phyloP scores from a whole-genome alignment of 805 yeast species.

The Yarrowia sp. region DNA sequence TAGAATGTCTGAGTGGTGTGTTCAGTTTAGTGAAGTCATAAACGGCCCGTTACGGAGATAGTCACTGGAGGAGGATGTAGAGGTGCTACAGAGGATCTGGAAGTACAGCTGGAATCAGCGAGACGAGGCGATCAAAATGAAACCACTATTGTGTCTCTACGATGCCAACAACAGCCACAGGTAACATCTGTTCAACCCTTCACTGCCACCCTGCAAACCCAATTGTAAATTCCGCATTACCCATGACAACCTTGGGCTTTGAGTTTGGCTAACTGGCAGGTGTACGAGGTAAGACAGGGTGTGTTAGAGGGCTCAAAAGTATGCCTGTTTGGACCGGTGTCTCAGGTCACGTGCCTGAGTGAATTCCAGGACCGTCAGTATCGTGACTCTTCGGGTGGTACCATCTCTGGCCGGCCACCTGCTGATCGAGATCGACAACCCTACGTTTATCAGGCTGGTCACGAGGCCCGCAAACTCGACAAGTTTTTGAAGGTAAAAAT shows the following conservation, averaged over 20 bases:
- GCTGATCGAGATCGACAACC: constrained; percentile 19
- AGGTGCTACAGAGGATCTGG: neutral
- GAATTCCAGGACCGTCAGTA: no score
- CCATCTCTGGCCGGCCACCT: neutral
- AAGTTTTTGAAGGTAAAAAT: neutral
- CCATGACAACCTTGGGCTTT: constrained; percentile 1
- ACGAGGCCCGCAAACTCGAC: constrained; percentile 11
- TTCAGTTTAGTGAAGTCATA: no score
- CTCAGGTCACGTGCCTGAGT: no score
- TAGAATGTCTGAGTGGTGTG: no score
- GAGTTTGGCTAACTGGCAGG: constrained; percentile 2
- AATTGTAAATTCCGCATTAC: constrained; percentile 21
- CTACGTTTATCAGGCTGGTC: constrained; percentile 1
- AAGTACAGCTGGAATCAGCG: neutral
- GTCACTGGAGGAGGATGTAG: no score
- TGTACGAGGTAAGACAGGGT: constrained; percentile 22
- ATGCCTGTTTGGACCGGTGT: no score
- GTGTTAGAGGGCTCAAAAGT: neutral
- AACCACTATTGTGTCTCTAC: neutral
- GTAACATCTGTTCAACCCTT: no score
- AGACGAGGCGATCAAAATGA: neutral
- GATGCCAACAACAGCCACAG: neutral
- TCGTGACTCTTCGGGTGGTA: neutral
- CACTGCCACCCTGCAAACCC: constrained; percentile 15
- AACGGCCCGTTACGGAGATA: neutral